These are phyloP conservation scores for Aspergillus transmontanensis DNA, from an alignment of 2,329 filamentous ascomycete species.

Conservation along the genomic window DNA sequence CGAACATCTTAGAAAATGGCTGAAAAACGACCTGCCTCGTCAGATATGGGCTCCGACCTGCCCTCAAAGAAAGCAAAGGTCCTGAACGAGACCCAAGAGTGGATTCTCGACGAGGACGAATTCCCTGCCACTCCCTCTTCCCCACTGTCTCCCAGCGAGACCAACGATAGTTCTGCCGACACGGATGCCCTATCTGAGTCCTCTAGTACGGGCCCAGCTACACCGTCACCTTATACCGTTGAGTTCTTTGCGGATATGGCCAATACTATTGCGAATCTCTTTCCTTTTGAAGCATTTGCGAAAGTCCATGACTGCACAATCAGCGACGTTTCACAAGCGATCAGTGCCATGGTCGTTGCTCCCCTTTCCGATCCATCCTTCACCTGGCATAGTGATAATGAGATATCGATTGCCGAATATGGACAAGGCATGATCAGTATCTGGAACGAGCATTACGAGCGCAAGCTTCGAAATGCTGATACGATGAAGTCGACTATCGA, in stretches of 20 bases:
- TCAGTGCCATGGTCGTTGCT: slow-evolving; percentile 23
- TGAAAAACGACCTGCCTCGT: not conserved
- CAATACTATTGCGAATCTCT: slow-evolving; percentile 20
- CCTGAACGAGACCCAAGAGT: not conserved
- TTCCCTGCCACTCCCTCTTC: not conserved
- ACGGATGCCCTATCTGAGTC: not conserved
- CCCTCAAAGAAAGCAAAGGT: not conserved
- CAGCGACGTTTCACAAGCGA: slow-evolving; percentile 21
- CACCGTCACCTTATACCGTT: slow-evolving; percentile 13
- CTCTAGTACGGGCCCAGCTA: not conserved
- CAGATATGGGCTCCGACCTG: not conserved
- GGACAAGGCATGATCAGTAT: slow-evolving; percentile 12
- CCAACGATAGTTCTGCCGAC: not conserved
- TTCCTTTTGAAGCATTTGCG: slow-evolving; percentile 30
- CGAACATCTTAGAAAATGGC: not conserved
- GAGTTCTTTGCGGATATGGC: slow-evolving; percentile 31
- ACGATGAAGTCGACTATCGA: too few species aligned
- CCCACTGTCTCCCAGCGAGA: not conserved
- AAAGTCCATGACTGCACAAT: slow-evolving; percentile 21
- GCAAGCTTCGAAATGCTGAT: not conserved
- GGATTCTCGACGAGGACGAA: not conserved
- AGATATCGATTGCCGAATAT: slow-evolving; percentile 8
- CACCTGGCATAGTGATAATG: slow-evolving; percentile 2
- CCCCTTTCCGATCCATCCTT: slow-evolving; percentile 22
- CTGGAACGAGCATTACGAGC: slow-evolving; percentile 10